These are phyloP conservation scores for Plasmodium malariae DNA, from an alignment of 169 alveolate species.

Conservation along the genomic window DNA sequence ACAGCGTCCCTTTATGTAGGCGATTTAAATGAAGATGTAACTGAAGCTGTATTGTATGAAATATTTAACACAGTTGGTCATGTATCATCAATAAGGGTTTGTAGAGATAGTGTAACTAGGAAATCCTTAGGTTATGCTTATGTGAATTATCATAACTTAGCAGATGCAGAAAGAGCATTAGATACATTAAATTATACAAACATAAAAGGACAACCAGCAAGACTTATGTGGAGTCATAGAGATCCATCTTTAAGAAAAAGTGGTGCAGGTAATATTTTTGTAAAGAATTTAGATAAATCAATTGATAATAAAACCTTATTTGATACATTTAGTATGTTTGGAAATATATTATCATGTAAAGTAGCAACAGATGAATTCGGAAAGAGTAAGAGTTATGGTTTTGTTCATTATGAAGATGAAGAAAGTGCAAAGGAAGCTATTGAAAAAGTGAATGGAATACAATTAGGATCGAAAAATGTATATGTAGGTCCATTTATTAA, in stretches of 20 bases:
- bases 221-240: conserved; percentile 95
- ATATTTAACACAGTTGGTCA: conserved; percentile 94
- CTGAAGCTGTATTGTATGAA: conserved; percentile 95
- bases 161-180: conserved; percentile 94
- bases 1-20: conserved; percentile 95
- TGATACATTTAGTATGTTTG: conserved; percentile 94
- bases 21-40: conserved; percentile 93
- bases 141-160: conserved; percentile 92
- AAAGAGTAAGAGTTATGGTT: conserved; percentile 95
- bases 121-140: conserved; percentile 94
- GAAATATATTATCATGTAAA: conserved; percentile 95
- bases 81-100: conserved; percentile 94
- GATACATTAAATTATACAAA: conserved; percentile 94
- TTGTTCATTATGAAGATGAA: conserved; percentile 95
- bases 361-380: conserved; percentile 93
- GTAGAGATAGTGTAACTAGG: conserved; percentile 94
- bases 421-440: conserved; percentile 95
- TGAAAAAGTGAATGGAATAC: conserved; percentile 93
- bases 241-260: conserved; percentile 95
- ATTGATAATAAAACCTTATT: conserved; percentile 95
- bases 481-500: conserved; percentile 93
- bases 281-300: conserved; percentile 94
- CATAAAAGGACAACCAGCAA: conserved; percentile 94
- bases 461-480: conserved; percentile 92
- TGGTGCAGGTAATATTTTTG: conserved; percentile 95